Base-by-base conservation (phyloP, 768 basidiomycete species). In the Grammothele lineata region DNA sequence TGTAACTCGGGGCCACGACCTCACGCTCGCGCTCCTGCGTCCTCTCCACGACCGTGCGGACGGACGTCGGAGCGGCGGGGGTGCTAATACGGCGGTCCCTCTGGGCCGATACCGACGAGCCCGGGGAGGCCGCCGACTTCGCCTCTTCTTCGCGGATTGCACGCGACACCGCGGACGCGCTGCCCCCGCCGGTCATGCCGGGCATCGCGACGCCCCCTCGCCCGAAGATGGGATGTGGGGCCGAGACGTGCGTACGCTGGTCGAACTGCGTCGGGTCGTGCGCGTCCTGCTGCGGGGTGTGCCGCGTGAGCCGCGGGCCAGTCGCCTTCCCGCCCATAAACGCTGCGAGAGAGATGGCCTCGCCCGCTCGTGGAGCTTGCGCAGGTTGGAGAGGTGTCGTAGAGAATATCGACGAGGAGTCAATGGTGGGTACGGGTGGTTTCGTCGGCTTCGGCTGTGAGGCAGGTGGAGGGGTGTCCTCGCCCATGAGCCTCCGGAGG, bases 271-370 rank as follows among this genome's bases (percentile, higher is more conserved):
- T 78, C 1, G 79, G 81, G 56, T 83, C 77, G 57, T 78, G 70
- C 9, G 74, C 73, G 65, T 91, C 80, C 55, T 71, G 71, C 60
- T 91, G 89, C 4, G 87, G 81, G 15, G 81, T 80, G 56, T 81
- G 87, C 47, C 73, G 78, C 53, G 77, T 89, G 35, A 92, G 72
- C 30, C 83, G 74, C 3, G 87, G 87, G 19, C 87, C 89, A 35
- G 79, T 75, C 12, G 83, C 87, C 22, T 73, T 77, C 6, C 89
- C 87, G 30, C 89, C 89, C 55, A 91, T 91, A 62, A 91, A 88
- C 2, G 83, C 76, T 0, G 89, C 88, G 22, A 91, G 74, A 2
- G 89, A 92, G 8, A 85, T 80, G 10, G 80, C 70, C 34, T 76
- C 70, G 3, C 72, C 14, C 49, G 39, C 30, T 5, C 42, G 41